phyloP scores from a whole-genome alignment of 192 early-diverging fungal species.

The Umbelopsis sp. region DNA sequence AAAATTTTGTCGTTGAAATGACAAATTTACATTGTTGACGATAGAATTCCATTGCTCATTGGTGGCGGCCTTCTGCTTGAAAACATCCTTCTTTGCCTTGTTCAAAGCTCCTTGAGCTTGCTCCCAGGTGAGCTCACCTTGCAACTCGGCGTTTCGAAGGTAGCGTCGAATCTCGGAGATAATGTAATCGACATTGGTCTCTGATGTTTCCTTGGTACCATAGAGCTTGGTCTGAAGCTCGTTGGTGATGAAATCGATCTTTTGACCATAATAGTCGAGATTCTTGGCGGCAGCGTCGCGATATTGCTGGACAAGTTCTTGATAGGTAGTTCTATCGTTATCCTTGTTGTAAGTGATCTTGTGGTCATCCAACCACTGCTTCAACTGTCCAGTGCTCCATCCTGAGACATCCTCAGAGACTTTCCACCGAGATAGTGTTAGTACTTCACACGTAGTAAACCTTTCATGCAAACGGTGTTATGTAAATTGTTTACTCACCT shows the following conservation, averaged over 20 bases:
- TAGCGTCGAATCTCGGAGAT: conserved; percentile 21
- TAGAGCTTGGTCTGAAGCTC: conserved; percentile 26
- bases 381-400: conserved; percentile 34
- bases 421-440: neutral
- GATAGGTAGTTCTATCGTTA: neutral
- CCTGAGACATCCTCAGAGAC: conserved; percentile 20
- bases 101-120: conserved; percentile 29
- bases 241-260: conserved; percentile 25
- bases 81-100: conserved; percentile 11
- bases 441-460: neutral
- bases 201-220: conserved; percentile 24
- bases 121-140: conserved; percentile 28
- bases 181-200: conserved; percentile 13
- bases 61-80: conserved; percentile 32
- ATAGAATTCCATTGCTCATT: conserved; percentile 34
- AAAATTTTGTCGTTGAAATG: neutral
- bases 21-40: conserved; percentile 17
- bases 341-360: conserved; percentile 36
- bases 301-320: conserved; percentile 34
- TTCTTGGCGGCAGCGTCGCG: conserved; percentile 23
- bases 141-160: conserved; percentile 26
- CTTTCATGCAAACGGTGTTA: neutral
- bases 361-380: conserved; percentile 32
- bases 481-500: neutral
- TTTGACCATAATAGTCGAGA: conserved; percentile 21